phyloP scores from a whole-genome alignment of 1,284 basidiomycete genomes.

The Papiliotrema terrestris region DNA sequence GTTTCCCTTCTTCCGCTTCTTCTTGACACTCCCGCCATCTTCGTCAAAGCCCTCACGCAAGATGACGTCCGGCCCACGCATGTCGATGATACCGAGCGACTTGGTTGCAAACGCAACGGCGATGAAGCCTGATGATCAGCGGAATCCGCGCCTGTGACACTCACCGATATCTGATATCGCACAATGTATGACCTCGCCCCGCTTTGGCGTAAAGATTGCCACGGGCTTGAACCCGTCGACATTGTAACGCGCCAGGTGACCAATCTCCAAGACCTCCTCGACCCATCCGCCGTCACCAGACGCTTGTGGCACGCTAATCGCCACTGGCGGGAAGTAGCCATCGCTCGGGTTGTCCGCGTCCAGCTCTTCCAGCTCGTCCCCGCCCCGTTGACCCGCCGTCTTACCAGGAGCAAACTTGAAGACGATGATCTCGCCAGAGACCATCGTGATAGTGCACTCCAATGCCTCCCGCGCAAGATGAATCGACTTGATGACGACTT shows the following conservation, averaged over 20 bases:
- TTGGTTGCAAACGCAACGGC: constrained; percentile 64
- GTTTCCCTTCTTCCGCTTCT: constrained; percentile 46
- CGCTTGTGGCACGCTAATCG: background rate
- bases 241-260: constrained; percentile 49
- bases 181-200: constrained; percentile 56
- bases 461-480: constrained; percentile 63
- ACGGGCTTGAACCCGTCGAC: constrained; percentile 59
- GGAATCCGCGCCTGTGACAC: constrained; percentile 15
- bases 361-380: constrained; percentile 31
- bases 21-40: constrained; percentile 43
- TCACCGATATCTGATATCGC: constrained; percentile 67
- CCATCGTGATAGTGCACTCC: constrained; percentile 62
- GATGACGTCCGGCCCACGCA: constrained; percentile 67
- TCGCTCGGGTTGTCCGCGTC: constrained; percentile 19
- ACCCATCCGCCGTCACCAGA: constrained; percentile 19
- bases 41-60: constrained; percentile 50
- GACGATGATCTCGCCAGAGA: constrained; percentile 64
- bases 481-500: constrained; percentile 55
- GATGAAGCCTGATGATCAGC: constrained; percentile 60
- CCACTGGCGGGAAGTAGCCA: constrained; percentile 31
- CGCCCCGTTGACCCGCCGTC: constrained; percentile 7
- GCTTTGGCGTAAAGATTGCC: constrained; percentile 58
- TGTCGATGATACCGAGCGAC: constrained; percentile 62
- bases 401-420: constrained; percentile 55
- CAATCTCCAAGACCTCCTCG: constrained; percentile 43